These are phyloP conservation scores for Meira miltonrushii DNA, from an alignment of 1,284 basidiomycete species.

Conservation along the genomic window DNA sequence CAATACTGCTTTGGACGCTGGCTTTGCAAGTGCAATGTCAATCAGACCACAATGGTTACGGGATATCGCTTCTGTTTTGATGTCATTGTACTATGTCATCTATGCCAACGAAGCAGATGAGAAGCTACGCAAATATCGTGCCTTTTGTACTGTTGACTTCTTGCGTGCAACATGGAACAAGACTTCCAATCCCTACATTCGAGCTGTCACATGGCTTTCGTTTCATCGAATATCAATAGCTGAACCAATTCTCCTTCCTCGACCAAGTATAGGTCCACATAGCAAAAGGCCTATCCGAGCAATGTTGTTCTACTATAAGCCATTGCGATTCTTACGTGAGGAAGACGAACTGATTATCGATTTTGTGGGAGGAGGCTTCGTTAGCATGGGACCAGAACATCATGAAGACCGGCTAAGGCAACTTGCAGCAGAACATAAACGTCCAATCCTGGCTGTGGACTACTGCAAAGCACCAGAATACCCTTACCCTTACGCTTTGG, in stretches of 20 bases:
- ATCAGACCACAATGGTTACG: conserved; percentile 87
- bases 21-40: conserved; percentile 88
- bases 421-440: conserved; percentile 75
- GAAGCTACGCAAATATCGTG: conserved; percentile 81
- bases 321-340: conserved; percentile 61
- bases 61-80: conserved; percentile 64
- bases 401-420: conserved; percentile 86
- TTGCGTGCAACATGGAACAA: conserved; percentile 94
- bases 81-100: conserved; percentile 85
- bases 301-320: conserved; percentile 75
- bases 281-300: conserved; percentile 70
- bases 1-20: conserved; percentile 78
- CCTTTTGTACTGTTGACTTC: conserved; percentile 92
- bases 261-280: conserved; percentile 58
- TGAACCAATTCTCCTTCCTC: conserved; percentile 71
- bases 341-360: conserved; percentile 57
- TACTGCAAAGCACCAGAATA: conserved; percentile 89
- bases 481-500: conserved; percentile 22
- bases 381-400: conserved; percentile 72
- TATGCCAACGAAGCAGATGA: conserved; percentile 83
- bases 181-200: conserved; percentile 83
- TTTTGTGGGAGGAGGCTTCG: conserved; percentile 90
- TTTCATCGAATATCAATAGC: conserved; percentile 64
- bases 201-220: conserved; percentile 59
- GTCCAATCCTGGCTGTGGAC: conserved; percentile 78